Percentiles rank a stretch among this genome's conserved stretches.
Conservation (phyloP, 805 yeast genomes). For the Schwanniomyces yamadae region DNA sequence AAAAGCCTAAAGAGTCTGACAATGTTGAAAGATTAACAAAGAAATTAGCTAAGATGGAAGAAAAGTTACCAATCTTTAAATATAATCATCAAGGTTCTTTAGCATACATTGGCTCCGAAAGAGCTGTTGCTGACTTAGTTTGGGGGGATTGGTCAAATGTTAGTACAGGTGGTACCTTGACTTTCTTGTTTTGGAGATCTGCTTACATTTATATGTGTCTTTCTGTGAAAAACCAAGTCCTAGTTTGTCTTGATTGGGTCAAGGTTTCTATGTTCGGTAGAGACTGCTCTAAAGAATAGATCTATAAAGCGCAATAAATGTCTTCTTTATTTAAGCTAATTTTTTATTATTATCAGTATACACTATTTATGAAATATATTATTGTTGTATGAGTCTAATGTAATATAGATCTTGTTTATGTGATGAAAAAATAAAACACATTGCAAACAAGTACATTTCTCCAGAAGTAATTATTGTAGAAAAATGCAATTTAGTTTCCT, state of each 20-base stretch:
- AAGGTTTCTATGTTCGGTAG: conserved; percentile 89
- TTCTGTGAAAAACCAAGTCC: conserved; percentile 81
- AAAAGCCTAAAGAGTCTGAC: conserved; percentile 39
- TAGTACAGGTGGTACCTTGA: conserved; percentile 79
- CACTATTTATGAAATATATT: too few relatives aligned
- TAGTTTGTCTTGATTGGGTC: conserved; percentile 86
- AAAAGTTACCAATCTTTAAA: conserved; percentile 58
- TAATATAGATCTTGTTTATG: too few relatives aligned
- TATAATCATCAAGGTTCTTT: conserved; percentile 90
- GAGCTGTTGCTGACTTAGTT: conserved; percentile 89
- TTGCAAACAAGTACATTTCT: too few relatives aligned
- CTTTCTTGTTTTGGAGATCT: conserved; percentile 92
- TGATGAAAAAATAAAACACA: too few relatives aligned
- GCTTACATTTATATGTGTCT: conserved; percentile 93
- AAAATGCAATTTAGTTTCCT: too few relatives aligned
- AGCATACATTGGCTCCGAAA: conserved; percentile 91
- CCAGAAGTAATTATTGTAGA: too few relatives aligned
- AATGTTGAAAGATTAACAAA: conserved; percentile 45
- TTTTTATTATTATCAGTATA: too few relatives aligned
- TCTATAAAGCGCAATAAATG: too few relatives aligned
- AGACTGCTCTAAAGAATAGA: conserved; percentile 83
- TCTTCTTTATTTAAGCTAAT: too few relatives aligned
- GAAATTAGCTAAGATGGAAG: conserved; percentile 44
- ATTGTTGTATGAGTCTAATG: too few relatives aligned
- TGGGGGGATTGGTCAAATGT: conserved; percentile 78